A percentile compares a stretch with the other conserved stretches of the same genome.
phyloP scores from a whole-genome alignment of 768 basidiomycete genomes.

The Tricholoma flavovirens region DNA sequence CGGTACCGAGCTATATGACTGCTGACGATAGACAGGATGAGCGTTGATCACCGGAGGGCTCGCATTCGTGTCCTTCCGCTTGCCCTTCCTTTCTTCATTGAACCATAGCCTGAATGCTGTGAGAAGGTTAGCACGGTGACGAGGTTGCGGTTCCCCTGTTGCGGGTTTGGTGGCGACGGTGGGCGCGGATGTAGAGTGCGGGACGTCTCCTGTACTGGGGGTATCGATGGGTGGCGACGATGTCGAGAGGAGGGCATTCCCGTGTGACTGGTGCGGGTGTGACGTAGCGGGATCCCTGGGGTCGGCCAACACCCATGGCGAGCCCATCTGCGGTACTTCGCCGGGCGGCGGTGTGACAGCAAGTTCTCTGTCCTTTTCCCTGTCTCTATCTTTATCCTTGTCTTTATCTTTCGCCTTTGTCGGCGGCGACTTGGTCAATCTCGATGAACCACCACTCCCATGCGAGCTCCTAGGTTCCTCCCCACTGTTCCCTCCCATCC shows the following conservation, averaged over 20 bases:
- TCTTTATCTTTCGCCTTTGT: constrained; percentile 44
- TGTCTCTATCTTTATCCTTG: constrained; percentile 28
- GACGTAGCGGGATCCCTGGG: constrained; percentile 30
- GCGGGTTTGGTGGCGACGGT: constrained; percentile 27
- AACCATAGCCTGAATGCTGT: constrained; percentile 90
- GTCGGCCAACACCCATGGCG: constrained; percentile 71
- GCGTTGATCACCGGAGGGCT: constrained; percentile 14
- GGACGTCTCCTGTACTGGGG: constrained; percentile 25
- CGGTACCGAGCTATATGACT: constrained; percentile 24
- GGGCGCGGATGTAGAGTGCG: constrained; percentile 41
- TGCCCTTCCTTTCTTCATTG: constrained; percentile 85
- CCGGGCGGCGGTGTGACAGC: constrained; percentile 50
- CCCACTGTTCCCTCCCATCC: constrained; percentile 26
- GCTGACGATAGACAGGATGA: constrained; percentile 21
- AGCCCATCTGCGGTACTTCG: constrained; percentile 44
- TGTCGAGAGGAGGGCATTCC: constrained; percentile 10
- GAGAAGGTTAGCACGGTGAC: constrained; percentile 75
- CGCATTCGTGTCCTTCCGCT: constrained; percentile 53
- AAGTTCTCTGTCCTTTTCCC: constrained; percentile 31
- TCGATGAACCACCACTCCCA: constrained; percentile 53
- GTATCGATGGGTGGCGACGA: constrained; percentile 43
- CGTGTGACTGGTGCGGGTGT: constrained; percentile 11
- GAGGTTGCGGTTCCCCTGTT: constrained; percentile 28
- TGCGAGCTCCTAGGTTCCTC: constrained; percentile 63
- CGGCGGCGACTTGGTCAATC: constrained; percentile 67